These are phyloP conservation scores for Tympanopsis confertula DNA, from an alignment of 2,329 filamentous ascomycete genomes.

Conservation along the genomic window DNA sequence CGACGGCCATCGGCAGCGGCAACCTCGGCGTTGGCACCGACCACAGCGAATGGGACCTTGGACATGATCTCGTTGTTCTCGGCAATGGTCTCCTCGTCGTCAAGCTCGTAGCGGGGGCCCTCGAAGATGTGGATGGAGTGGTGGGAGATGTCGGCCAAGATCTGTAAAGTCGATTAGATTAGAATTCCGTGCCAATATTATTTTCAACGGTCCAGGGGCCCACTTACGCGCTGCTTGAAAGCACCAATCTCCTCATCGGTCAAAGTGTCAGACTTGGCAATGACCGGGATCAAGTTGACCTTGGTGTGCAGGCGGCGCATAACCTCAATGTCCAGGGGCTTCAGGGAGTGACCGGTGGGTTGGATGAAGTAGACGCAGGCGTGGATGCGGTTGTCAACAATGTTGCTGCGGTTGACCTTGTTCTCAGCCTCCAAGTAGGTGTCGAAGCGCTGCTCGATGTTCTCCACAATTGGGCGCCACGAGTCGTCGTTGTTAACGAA, in stretches of 20 bases:
- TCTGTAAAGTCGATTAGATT: slow-evolving; percentile 39
- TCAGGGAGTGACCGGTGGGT: slow-evolving; percentile 93
- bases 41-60: slow-evolving; percentile 96
- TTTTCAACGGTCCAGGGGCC: background rate
- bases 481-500: slow-evolving; percentile 99
- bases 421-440: slow-evolving; percentile 98
- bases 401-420: slow-evolving; percentile 99
- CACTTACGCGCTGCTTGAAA: slow-evolving; percentile 90
- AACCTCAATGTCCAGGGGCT: slow-evolving; percentile 97
- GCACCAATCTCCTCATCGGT: slow-evolving; percentile 89
- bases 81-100: slow-evolving; percentile 98
- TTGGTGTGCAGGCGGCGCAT: slow-evolving; percentile 99
- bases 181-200: background rate
- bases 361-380: slow-evolving; percentile 99
- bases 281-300: slow-evolving; percentile 98
- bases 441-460: slow-evolving; percentile 98
- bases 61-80: slow-evolving; percentile 99
- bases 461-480: slow-evolving; percentile 97
- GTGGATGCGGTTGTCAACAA: slow-evolving; percentile 97
- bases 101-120: slow-evolving; percentile 92
- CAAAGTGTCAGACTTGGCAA: slow-evolving; percentile 95
- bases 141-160: slow-evolving; percentile 90
- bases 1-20: slow-evolving; percentile 83
- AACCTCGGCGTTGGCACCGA: slow-evolving; percentile 92
- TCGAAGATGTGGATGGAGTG: slow-evolving; percentile 99